Conservation (phyloP, 257 asterid species). For the Nicotiana obtusifolia region DNA sequence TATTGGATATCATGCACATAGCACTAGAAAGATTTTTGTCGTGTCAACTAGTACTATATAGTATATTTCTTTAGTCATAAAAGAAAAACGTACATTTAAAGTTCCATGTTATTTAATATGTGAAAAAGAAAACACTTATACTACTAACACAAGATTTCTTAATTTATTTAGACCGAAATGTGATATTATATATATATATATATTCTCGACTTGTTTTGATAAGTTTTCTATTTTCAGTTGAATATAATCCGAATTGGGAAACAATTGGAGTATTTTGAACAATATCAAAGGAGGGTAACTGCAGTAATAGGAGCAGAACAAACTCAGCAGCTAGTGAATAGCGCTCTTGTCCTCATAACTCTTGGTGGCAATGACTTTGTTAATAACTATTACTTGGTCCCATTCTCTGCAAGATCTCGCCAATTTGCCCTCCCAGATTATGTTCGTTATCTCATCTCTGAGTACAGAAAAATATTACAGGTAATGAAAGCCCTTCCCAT, state of each 20-base stretch:
- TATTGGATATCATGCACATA: neutral
- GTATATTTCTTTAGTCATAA: neutral
- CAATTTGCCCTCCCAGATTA: constrained; percentile 65
- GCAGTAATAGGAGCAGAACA: constrained; percentile 43
- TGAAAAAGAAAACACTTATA: neutral
- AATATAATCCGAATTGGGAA: constrained; percentile 57
- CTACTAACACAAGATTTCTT: neutral
- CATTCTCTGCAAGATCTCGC: constrained; percentile 73
- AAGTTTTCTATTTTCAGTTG: constrained; percentile 29
- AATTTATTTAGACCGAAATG: neutral
- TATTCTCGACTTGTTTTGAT: neutral
- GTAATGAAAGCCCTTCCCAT: constrained; percentile 21
- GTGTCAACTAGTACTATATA: neutral
- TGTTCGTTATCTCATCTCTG: constrained; percentile 54
- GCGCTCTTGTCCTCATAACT: constrained; percentile 73
- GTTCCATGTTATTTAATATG: neutral
- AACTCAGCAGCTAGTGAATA: constrained; percentile 47
- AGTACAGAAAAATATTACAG: constrained; percentile 57
- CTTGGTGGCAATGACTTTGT: constrained; percentile 91
- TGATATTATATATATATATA: neutral
- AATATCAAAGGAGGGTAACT: constrained; percentile 56
- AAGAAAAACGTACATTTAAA: neutral
- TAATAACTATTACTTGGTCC: constrained; percentile 80
- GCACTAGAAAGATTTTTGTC: neutral
- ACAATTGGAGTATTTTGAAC: constrained; percentile 63